A percentile compares a stretch with the other conserved stretches of the same genome.
Evolutionary conservation across 2,329 filamentous ascomycete genomes (phyloP).

Genomic region (Pyricularia pennisetigena): DNA sequence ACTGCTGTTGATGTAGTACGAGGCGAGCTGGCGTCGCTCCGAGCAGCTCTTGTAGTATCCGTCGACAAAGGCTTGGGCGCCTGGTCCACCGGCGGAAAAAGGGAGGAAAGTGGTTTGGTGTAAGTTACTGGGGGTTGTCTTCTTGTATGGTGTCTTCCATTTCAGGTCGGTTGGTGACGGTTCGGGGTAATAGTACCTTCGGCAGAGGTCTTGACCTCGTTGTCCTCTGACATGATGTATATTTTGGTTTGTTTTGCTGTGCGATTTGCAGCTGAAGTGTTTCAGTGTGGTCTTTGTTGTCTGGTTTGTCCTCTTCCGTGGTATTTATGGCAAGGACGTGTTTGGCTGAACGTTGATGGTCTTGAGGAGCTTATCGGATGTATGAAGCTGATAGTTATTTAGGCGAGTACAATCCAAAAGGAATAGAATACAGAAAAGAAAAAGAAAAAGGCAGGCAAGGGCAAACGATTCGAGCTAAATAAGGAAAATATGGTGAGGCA

Average conservation of each 20-base stretch:
- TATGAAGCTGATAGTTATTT: not conserved
- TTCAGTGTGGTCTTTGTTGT: not conserved
- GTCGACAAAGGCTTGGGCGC: slow-evolving; percentile 61
- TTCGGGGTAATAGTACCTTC: slow-evolving; percentile 25
- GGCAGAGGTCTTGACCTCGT: slow-evolving; percentile 32
- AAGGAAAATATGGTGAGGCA: not conserved
- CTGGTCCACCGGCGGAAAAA: slow-evolving; percentile 25
- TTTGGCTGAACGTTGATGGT: not conserved
- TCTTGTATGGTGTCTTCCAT: not conserved
- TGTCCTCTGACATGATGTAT: slow-evolving; percentile 20
- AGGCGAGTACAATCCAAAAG: too few species aligned
- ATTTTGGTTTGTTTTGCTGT: not conserved
- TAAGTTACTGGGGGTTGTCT: slow-evolving; percentile 4
- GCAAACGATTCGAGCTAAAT: not conserved
- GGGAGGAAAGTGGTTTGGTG: slow-evolving; percentile 3
- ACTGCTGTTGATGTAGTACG: slow-evolving; percentile 61
- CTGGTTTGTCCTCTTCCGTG: not conserved
- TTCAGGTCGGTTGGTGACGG: not conserved
- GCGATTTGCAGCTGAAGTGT: not conserved
- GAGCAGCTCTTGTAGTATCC: slow-evolving; percentile 69
- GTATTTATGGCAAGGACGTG: not conserved
- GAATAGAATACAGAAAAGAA: not conserved
- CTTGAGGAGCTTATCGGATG: not conserved
- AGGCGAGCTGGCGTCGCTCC: slow-evolving; percentile 44
- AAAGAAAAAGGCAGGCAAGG: not conserved